These are phyloP conservation scores for Nicotiana otophora DNA, from an alignment of 257 asterid species.

Conservation along the genomic window DNA sequence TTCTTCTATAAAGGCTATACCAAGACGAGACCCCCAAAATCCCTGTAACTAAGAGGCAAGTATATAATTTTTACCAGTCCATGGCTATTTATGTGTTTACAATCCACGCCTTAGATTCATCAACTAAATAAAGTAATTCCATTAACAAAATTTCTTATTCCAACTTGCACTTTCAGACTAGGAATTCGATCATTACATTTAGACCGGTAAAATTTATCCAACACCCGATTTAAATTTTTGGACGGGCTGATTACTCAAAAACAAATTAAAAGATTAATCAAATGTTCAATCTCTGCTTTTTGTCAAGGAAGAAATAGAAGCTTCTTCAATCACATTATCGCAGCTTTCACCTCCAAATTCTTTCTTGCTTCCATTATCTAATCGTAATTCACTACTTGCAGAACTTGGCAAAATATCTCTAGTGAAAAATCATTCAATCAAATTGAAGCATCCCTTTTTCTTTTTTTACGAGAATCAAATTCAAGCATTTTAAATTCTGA, in stretches of 20 bases:
- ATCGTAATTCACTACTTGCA: no score
- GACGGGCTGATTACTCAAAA: background rate
- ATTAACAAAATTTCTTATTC: background rate
- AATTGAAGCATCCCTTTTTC: background rate
- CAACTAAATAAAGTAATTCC: background rate
- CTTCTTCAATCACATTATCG: background rate
- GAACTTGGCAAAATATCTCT: no score
- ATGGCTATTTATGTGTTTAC: background rate
- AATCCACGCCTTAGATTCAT: background rate
- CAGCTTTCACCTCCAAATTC: no score
- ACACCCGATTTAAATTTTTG: background rate
- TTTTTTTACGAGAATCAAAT: background rate
- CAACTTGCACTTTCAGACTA: background rate
- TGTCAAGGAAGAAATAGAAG: background rate
- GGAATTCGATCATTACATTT: background rate
- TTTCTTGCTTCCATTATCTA: background rate
- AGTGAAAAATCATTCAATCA: no score
- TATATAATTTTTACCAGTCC: background rate
- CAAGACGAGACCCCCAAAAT: no score
- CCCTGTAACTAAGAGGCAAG: no score
- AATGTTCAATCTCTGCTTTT: background rate
- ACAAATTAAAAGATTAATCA: background rate
- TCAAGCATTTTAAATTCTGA: background rate
- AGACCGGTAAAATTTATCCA: background rate
- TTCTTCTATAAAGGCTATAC: background rate